Conservation (phyloP, 2,329 filamentous ascomycete genomes). For the Aspergillus awamori region DNA sequence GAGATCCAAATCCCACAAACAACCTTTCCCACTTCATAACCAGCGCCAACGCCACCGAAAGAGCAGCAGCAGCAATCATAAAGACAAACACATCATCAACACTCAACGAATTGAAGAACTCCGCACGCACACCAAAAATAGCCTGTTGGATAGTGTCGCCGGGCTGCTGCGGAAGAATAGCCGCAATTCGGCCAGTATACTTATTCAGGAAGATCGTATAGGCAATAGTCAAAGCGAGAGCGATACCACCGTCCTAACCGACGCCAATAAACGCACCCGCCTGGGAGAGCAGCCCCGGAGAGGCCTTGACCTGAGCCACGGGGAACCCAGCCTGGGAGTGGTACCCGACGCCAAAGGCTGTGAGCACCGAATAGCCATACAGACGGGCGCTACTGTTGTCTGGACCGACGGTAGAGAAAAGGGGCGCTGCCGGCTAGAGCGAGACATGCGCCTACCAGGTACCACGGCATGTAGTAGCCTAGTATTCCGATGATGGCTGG, state of each 20-base stretch:
- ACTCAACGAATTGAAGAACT: not conserved
- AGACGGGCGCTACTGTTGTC: slow-evolving; percentile 22
- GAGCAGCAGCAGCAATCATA: not conserved
- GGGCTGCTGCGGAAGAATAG: not conserved
- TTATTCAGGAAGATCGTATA: slow-evolving; percentile 8
- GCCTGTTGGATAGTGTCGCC: not conserved
- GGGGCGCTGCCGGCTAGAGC: slow-evolving; percentile 24
- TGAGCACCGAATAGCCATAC: slow-evolving; percentile 31
- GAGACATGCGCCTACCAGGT: slow-evolving; percentile 25
- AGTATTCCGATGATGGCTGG: slow-evolving; percentile 41
- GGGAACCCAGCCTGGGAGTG: slow-evolving; percentile 23
- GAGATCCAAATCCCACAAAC: not conserved
- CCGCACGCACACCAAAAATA: not conserved
- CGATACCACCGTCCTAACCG: not conserved
- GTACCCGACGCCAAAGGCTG: slow-evolving; percentile 28
- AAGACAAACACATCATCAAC: not conserved
- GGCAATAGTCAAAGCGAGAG: not conserved
- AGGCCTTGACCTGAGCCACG: slow-evolving; percentile 17
- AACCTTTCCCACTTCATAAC: slow-evolving; percentile 1
- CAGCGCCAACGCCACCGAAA: not conserved
- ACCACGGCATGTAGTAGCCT: slow-evolving; percentile 26
- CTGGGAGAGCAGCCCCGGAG: not conserved
- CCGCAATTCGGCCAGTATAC: not conserved
- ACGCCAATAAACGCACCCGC: slow-evolving; percentile 1
- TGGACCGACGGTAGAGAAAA: slow-evolving; percentile 24